A percentile compares a stretch with the other conserved stretches of the same genome.
These are phyloP conservation scores for Platanthera zijinensis DNA, from an alignment of 106 monocot species.

Conservation along the genomic window DNA sequence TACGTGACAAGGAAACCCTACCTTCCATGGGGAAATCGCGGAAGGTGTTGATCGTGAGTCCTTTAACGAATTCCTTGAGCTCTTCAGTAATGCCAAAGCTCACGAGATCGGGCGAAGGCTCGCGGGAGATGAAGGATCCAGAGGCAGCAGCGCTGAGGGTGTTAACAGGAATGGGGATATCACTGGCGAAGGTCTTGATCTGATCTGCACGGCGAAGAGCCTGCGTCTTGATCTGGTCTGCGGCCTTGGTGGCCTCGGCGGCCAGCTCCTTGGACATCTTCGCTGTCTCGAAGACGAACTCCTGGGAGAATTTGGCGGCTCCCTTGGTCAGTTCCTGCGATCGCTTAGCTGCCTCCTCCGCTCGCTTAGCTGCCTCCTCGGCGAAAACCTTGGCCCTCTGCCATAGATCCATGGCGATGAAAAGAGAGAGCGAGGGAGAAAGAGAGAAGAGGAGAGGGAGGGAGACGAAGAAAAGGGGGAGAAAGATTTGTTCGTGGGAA, in stretches of 20 bases:
- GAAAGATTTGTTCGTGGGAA: too few relatives aligned
- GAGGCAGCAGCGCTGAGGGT: conserved; percentile 8
- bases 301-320: conserved; percentile 57
- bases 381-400: conserved; percentile 64
- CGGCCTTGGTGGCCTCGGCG: conserved; percentile 70
- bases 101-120: conserved; percentile 42
- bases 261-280: conserved; percentile 70
- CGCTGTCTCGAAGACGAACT: conserved; percentile 57
- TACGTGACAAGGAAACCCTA: conserved; percentile 1
- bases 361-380: conserved; percentile 78
- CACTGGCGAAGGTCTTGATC: conserved; percentile 77
- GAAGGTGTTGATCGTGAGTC: conserved; percentile 76
- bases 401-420: conserved; percentile 80
- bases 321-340: conserved; percentile 70
- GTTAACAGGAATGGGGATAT: conserved; percentile 39
- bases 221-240: conserved; percentile 38
- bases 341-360: conserved; percentile 68
- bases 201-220: conserved; percentile 62
- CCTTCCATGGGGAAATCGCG: conserved; percentile 93
- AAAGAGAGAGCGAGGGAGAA: background rate
- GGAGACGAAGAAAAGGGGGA: background rate
- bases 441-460: background rate
- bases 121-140: conserved; percentile 11
- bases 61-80: conserved; percentile 88
- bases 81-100: conserved; percentile 80